Base-by-base conservation (phyloP, 176 grass and related monocot species). In the Bromus sterilis region DNA sequence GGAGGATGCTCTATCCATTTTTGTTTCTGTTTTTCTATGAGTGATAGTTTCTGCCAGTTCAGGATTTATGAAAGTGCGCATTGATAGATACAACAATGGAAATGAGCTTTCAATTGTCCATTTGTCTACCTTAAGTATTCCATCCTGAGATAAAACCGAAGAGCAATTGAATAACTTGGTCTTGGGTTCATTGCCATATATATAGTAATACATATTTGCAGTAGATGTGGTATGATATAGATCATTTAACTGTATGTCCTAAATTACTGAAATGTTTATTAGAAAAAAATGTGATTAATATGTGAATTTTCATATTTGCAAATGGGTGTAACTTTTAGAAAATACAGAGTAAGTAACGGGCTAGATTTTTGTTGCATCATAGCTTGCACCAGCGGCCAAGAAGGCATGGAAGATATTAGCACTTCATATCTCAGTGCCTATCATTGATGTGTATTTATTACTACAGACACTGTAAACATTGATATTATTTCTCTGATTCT, bases 321-420 rank as follows among this genome's bases (percentile, higher is more conserved):
- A 78, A 63, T 64, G 37, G 37, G 5, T 77, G 18, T 62, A 32
- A 56, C 72, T 75, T 35, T n/a, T 75, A 75, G 46, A 75, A 75
- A 75, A 53, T 20, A 20, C 3, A 18, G 30, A 55, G 21, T 7
- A 56, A 4, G 48, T 56, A 56, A 49, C 56, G 49, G 13, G 30
- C 9, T 59, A 39, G 20, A 3, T 53, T 21, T 53, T 76, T 82
- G 18, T 61, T 83, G 29, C 65, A 60, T 71, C 40, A 63, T 25
- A 46, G 13, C 11, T 4, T 48, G 29, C 10, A 49, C 64, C 25
- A 25, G 74, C 18, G 41, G 21, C 40, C 20, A 24, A 42, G 46
- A 78, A 69, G 66, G n/a, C 35, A 40, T 40, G 65, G 36, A 24
- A 25, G 56, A 5, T 77, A 39, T 77, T 43, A 44, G 56, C 43